A percentile compares a stretch with the other conserved stretches of the same genome.
phyloP scores from a whole-genome alignment of 169 alveolate species.

The Babesia ovis region DNA sequence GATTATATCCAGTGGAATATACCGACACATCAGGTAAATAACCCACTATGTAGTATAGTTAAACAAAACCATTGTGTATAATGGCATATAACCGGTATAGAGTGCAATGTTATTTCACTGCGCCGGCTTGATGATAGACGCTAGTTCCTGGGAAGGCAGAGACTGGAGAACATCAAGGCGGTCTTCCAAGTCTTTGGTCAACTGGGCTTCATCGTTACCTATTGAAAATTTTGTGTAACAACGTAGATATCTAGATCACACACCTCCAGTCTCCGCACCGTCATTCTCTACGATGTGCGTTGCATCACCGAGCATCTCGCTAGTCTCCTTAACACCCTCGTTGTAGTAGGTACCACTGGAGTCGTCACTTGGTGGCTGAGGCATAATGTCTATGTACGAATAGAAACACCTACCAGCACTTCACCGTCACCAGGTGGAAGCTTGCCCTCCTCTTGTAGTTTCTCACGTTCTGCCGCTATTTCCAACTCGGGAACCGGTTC shows the following conservation, averaged over 20 bases:
- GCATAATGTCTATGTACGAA: neutral
- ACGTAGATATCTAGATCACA: neutral
- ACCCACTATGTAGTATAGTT: too few relatives aligned
- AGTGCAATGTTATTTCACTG: neutral
- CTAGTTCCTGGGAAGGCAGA: neutral
- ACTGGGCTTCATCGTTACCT: conserved; percentile 1
- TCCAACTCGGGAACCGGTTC: conserved; percentile 30
- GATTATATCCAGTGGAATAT: too few relatives aligned
- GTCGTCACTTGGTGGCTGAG: conserved; percentile 13
- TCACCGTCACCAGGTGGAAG: conserved; percentile 20
- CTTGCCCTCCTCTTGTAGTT: conserved; percentile 22
- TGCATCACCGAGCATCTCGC: conserved; percentile 17
- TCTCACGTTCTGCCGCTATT: conserved; percentile 18
- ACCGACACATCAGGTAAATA: too few relatives aligned
- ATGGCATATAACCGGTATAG: neutral
- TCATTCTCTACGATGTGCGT: conserved; percentile 27
- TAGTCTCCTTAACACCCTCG: conserved; percentile 45
- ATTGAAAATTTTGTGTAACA: neutral
- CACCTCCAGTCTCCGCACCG: conserved; percentile 6
- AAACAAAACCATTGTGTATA: neutral
- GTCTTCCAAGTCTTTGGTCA: conserved; percentile 2
- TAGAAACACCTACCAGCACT: neutral
- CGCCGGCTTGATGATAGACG: neutral
- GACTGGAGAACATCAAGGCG: neutral
- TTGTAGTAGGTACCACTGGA: conserved; percentile 27